phyloP scores from a whole-genome alignment of 75 land plant species.

The Picea glauca region DNA sequence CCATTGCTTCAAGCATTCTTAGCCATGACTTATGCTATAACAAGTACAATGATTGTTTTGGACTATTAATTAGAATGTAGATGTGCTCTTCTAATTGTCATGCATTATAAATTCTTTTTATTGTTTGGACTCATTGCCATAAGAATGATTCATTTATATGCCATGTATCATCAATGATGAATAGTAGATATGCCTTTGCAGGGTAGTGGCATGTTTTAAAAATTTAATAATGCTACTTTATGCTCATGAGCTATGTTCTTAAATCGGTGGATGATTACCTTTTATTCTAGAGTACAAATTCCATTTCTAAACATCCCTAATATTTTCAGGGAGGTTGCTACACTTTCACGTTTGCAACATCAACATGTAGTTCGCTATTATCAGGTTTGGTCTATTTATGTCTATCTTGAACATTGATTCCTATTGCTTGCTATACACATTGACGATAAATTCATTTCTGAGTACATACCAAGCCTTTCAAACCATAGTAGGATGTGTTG shows the following conservation, averaged over 20 bases:
- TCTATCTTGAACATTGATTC: background rate
- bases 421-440: background rate
- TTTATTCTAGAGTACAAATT: background rate
- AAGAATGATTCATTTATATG: background rate
- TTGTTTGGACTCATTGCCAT: background rate
- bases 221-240: background rate
- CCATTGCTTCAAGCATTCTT: too few relatives aligned
- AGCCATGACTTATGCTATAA: background rate
- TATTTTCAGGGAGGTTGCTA: slow-evolving; percentile 87
- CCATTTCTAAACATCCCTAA: background rate
- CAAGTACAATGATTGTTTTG: background rate
- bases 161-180: background rate
- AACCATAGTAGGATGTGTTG: background rate
- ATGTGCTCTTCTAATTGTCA: background rate
- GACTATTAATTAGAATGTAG: background rate
- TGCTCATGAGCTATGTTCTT: background rate
- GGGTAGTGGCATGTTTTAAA: background rate
- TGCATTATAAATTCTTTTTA: background rate
- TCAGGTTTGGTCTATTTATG: slow-evolving; percentile 50
- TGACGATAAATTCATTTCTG: background rate
- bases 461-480: background rate
- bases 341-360: slow-evolving; percentile 94
- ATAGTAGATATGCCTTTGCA: background rate
- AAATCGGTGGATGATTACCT: background rate
- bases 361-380: slow-evolving; percentile 99